Base-by-base conservation (phyloP, 345 rosid species). In the Citrus glauca region DNA sequence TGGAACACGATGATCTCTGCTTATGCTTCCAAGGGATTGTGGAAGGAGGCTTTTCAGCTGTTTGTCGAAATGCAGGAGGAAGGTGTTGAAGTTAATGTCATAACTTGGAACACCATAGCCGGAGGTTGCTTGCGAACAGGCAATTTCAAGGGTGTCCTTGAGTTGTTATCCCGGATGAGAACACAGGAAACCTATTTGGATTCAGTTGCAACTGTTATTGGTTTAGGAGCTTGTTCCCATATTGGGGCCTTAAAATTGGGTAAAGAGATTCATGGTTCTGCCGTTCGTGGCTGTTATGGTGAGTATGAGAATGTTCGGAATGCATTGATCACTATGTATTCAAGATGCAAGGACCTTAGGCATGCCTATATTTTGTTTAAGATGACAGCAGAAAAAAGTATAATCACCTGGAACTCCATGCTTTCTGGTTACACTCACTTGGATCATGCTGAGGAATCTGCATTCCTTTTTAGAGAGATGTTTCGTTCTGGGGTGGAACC, bases 351-450 rank as follows among this genome's bases (percentile, higher is more conserved):
- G 25, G 92, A 89, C 79, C 85, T 85, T 38, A 80, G 75, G 73
- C 85, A 80, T 64, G 92, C 93, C 42, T 72, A 72, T 67, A 68
- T 66, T 56, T 78, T 90, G 71, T 92, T 92, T 81, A 81, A 74
- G 42, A 78, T 83, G 75, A 83, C 45, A 35, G 84, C 86, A 74
- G 81, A 59, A 60, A 88, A 85, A 81, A 81, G 83, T 69, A 72
- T 91, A 81, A 83, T 85, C 72, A 87, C 91, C 72, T 92, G 98
- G 98, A 94, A 94, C 78, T 88, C 93, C 14, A 88, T 92, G 85
- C 82, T 94, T 81, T 88, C 94, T 64, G 97, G 94, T 56, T 91
- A 79, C 59, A 77, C 88, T 22, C 88, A 83, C 70, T 28, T 84
- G 82, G 91, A 89, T 72, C 75, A 63, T 76, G 86, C 86, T 61